phyloP scores from a whole-genome alignment of 139 green algal genomes.

The Chlorella sp. region DNA sequence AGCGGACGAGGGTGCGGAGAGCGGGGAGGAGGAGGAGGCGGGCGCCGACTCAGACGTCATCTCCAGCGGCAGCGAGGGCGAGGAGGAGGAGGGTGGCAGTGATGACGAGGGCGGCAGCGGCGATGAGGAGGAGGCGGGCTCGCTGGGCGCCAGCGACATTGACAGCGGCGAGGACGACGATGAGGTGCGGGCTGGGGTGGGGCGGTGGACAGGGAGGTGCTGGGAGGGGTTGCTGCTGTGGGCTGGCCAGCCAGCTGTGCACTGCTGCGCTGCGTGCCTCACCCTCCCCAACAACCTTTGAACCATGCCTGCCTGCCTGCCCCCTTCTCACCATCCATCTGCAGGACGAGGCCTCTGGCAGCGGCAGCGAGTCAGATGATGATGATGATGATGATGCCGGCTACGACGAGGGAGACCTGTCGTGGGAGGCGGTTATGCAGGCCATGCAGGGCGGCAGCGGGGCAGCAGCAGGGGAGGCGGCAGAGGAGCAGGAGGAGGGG shows the following conservation, averaged over 20 bases:
- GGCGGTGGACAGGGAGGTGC: slow-evolving; percentile 29
- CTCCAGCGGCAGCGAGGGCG: slow-evolving; percentile 20
- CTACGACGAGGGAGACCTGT: slow-evolving; percentile 82
- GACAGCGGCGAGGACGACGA: slow-evolving; percentile 45
- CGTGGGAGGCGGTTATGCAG: slow-evolving; percentile 90
- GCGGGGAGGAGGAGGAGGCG: slow-evolving; percentile 23
- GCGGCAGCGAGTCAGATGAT: slow-evolving; percentile 46
- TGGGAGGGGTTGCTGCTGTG: background rate
- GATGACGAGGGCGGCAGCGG: slow-evolving; percentile 21
- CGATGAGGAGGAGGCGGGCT: slow-evolving; percentile 32
- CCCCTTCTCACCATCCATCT: background rate
- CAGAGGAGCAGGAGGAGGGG: background rate
- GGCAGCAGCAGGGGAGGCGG: background rate
- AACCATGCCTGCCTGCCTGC: background rate
- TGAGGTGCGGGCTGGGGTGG: too few relatives aligned
- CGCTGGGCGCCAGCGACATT: slow-evolving; percentile 42
- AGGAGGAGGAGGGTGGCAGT: slow-evolving; percentile 10
- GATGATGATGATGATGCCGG: slow-evolving; percentile 68
- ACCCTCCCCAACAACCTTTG: too few relatives aligned
- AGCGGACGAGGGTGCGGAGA: slow-evolving; percentile 63
- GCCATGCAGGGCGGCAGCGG: slow-evolving; percentile 58
- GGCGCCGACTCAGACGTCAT: slow-evolving; percentile 28
- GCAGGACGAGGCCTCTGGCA: slow-evolving; percentile 43
- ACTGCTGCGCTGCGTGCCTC: background rate
- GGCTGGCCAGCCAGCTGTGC: background rate